Conservation (phyloP, 139 green algal species). For the Chlorella vulgaris region DNA sequence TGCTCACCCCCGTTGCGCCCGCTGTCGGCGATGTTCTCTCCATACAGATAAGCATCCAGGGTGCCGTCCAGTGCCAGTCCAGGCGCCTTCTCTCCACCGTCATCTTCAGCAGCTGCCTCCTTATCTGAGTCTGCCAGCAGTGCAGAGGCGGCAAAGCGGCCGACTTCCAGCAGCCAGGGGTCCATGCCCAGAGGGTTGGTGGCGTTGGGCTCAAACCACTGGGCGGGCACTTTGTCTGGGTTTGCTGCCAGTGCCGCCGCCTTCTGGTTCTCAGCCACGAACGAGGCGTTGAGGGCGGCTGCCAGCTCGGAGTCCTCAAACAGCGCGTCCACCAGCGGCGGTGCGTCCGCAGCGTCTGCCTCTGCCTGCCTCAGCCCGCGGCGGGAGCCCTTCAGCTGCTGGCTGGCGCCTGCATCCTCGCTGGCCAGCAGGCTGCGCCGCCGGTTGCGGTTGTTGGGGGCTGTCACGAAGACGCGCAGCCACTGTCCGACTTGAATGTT, state of each 20-base stretch:
- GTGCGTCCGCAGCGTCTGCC: background rate
- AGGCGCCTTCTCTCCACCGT: background rate
- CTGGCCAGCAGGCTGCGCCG: conserved; percentile 3
- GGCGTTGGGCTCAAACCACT: conserved; percentile 9
- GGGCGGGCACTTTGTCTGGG: background rate
- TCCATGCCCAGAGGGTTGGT: conserved; percentile 16
- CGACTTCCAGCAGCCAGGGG: conserved; percentile 1
- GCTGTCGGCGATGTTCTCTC: conserved; percentile 20
- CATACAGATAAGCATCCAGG: conserved; percentile 25
- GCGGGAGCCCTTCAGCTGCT: background rate
- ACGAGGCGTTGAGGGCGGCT: background rate
- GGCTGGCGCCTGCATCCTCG: background rate
- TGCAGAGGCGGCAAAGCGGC: background rate
- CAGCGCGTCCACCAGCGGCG: background rate
- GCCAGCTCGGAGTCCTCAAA: background rate
- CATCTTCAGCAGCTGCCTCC: no score
- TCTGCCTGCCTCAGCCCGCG: background rate
- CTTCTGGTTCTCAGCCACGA: background rate
- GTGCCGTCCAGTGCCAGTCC: background rate
- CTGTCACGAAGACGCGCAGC: conserved; percentile 11
- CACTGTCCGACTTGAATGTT: conserved; percentile 1
- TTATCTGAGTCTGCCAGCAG: conserved; percentile 19
- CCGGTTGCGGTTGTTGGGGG: background rate
- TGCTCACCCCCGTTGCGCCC: background rate
- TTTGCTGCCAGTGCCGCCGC: background rate